These are phyloP conservation scores for Cystofilobasidium macerans DNA, from an alignment of 768 basidiomycete species.

Conservation along the genomic window DNA sequence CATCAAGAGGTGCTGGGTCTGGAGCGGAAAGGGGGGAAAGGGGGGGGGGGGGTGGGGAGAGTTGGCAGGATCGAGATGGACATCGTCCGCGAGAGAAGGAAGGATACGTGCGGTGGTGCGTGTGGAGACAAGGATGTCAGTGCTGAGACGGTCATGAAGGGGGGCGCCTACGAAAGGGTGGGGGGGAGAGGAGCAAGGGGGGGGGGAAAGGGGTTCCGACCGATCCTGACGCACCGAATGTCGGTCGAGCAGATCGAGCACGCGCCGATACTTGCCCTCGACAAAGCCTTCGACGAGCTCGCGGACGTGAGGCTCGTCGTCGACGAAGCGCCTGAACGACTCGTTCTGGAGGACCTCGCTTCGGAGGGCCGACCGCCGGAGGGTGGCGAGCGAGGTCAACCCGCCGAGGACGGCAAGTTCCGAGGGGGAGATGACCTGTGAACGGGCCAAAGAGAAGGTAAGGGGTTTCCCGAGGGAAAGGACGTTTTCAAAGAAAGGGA, in stretches of 20 bases:
- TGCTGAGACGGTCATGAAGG: too few relatives aligned
- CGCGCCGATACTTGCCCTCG: conserved; percentile 71
- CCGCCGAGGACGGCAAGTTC: conserved; percentile 83
- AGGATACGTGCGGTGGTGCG: too few relatives aligned
- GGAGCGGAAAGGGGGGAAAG: not conserved
- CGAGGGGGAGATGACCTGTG: conserved; percentile 59
- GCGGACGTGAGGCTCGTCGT: conserved; percentile 69
- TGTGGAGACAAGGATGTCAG: too few relatives aligned
- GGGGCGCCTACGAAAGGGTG: not conserved
- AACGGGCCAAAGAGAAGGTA: conserved; percentile 26
- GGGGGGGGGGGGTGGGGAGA: not conserved
- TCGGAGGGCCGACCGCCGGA: conserved; percentile 60
- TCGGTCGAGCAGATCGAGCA: conserved; percentile 59
- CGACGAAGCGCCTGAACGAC: conserved; percentile 54
- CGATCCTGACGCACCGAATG: conserved; percentile 52
- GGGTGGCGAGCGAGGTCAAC: conserved; percentile 68
- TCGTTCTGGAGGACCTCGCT: conserved; percentile 52
- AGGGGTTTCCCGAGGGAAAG: too few relatives aligned
- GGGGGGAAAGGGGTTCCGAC: not conserved
- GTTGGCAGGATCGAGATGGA: too few relatives aligned
- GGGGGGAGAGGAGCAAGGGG: not conserved
- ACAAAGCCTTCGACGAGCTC: conserved; percentile 79
- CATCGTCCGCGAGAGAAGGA: not conserved
- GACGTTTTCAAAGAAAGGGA: too few relatives aligned
- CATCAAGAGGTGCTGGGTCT: conserved; percentile 70